phyloP scores from a whole-genome alignment of 2,329 filamentous ascomycete species.

The Pyricularia sp. region DNA sequence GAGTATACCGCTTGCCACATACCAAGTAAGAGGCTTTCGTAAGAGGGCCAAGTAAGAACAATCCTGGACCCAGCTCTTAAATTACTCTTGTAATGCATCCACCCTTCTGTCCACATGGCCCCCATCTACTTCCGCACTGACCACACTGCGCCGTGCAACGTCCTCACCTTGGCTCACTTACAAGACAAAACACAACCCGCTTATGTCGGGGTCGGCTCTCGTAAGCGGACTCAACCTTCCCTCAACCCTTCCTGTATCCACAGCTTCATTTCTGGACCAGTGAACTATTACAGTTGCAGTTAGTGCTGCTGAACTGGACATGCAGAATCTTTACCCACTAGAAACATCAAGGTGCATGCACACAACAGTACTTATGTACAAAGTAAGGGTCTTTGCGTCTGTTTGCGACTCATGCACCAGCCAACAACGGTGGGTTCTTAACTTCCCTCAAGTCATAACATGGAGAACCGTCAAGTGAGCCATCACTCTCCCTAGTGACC shows the following conservation, averaged over 20 bases:
- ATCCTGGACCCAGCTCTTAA: not conserved
- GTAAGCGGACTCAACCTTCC: not conserved
- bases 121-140: not conserved
- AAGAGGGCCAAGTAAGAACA: not conserved
- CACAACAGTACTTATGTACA: not conserved
- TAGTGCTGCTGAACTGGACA: not conserved
- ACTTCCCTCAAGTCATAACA: not conserved
- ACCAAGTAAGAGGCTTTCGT: not conserved
- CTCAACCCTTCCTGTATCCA: not conserved
- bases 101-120: not conserved
- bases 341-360: not conserved
- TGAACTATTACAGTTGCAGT: not conserved
- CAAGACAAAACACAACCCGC: not conserved
- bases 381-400: not conserved
- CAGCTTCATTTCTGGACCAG: not conserved
- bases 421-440: not conserved
- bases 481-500: not conserved
- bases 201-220: not conserved
- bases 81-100: not conserved
- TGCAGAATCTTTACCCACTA: not conserved
- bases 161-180: not conserved
- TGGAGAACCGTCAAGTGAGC: not conserved
- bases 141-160: not conserved
- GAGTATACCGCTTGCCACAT: not conserved
- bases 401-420: not conserved